These are phyloP conservation scores for Epichloe sylvatica DNA, from an alignment of 2,329 filamentous ascomycete species.

Conservation along the genomic window DNA sequence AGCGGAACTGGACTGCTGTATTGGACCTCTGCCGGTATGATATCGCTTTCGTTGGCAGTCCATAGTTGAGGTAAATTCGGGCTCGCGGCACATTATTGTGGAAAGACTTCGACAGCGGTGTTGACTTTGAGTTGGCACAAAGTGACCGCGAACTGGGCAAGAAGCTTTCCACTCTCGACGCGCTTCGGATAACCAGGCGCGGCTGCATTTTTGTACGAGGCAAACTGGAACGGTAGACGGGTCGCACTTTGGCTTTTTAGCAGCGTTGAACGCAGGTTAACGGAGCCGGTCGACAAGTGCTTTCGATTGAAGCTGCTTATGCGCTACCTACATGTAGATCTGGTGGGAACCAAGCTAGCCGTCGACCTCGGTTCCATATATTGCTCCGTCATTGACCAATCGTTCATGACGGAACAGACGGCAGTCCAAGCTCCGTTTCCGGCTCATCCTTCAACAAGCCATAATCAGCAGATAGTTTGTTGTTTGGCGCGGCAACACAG, in stretches of 20 bases:
- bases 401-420: too few relatives aligned
- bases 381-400: too few relatives aligned
- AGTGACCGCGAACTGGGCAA: neutral
- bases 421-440: too few relatives aligned
- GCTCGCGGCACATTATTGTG: neutral
- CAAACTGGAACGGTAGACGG: neutral
- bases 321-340: neutral
- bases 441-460: too few relatives aligned
- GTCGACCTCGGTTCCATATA: too few relatives aligned
- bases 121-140: neutral
- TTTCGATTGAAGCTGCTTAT: neutral
- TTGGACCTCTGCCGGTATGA: neutral
- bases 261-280: neutral
- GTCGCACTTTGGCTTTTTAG: neutral
- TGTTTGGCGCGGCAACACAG: too few relatives aligned
- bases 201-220: neutral
- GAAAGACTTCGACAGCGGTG: neutral
- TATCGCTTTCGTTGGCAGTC: neutral
- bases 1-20: constrained; percentile 2
- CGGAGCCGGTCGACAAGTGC: neutral
- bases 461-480: too few relatives aligned
- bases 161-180: neutral
- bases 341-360: neutral
- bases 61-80: neutral
- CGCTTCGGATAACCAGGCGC: neutral